Base-by-base conservation (phyloP, 768 basidiomycete species). In the Pleurotus platypus region DNA sequence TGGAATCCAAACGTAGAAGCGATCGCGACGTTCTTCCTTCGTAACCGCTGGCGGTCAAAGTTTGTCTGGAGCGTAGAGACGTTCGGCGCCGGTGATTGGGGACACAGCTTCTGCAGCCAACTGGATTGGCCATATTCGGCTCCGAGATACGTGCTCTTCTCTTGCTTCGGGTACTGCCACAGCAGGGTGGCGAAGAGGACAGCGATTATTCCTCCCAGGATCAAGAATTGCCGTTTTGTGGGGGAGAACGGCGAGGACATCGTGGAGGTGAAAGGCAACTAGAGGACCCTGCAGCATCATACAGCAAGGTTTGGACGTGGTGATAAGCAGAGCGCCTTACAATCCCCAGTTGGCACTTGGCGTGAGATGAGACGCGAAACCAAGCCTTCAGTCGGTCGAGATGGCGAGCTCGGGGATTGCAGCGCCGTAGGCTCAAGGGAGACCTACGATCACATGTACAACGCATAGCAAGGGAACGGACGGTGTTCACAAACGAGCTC, bases 1-100 rank as follows among this genome's bases (percentile, higher is more conserved):
- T 75, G 74, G 49, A 64, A 64, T 2, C 63, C 64, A 42, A 74
- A 77, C 0, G 58, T 59, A 5, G 71, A 71, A 0, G 74, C 72
- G n/a, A 75, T 62, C 5, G 70, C 72, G 22, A 75, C 62, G 50
- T 60, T 39, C 39, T 39, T 37, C 22, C 39, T 35, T 8, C 37
- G 51, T 54, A 54, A 22, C 24, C 18, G 51, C 39, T 54, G 16
- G 13, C 11, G 15, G n/a, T n/a, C 38, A 5, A 15, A 16, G 11
- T 6, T 16, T 15, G 4, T 24, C 15, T n/a, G 15, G 4, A 5
- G n/a, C 42, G 16, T 6, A 11, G 37, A 11, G 42, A 15, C 16
- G 27, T 18, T 26, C 18, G 11, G 13, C 2, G 51, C 39, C 4
- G 39, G 27, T 16, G 35, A 54, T 11, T 35, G 30, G 30, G 30